phyloP scores from a whole-genome alignment of 345 rosid species.

The Ricinus communis region DNA sequence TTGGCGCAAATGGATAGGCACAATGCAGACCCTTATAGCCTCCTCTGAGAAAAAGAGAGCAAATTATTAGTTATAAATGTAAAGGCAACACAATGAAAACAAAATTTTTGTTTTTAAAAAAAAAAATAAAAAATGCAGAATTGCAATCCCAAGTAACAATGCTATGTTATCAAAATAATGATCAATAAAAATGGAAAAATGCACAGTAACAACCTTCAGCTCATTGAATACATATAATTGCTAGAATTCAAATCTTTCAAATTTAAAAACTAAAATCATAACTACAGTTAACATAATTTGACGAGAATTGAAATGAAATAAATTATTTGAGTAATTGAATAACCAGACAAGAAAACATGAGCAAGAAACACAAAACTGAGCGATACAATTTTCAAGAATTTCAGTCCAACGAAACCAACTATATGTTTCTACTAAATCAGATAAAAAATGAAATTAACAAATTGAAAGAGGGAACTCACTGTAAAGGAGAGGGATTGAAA shows the following conservation, averaged over 20 bases:
- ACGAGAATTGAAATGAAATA: too few relatives aligned
- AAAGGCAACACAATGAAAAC: neutral
- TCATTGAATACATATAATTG: neutral
- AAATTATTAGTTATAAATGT: slow-evolving; percentile 2
- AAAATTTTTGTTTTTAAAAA: too few relatives aligned
- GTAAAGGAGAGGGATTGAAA: slow-evolving; percentile 20
- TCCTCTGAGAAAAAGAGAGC: slow-evolving; percentile 14
- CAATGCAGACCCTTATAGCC: slow-evolving; percentile 21
- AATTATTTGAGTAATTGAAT: too few relatives aligned
- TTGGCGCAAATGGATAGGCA: slow-evolving; percentile 20
- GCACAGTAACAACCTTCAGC: neutral
- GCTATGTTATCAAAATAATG: neutral
- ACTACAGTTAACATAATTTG: too few relatives aligned
- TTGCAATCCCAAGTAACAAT: neutral
- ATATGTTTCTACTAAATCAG: too few relatives aligned
- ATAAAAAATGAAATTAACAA: too few relatives aligned
- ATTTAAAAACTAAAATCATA: too few relatives aligned
- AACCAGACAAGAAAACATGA: neutral
- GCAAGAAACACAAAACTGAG: neutral
- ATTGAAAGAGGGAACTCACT: slow-evolving; percentile 16
- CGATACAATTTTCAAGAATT: neutral
- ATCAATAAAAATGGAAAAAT: too few relatives aligned
- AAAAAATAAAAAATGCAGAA: neutral
- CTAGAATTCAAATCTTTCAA: too few relatives aligned
- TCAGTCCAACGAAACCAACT: too few relatives aligned